phyloP scores from a whole-genome alignment of 352 stramenopile genomes.

The Phytopythium montanum region DNA sequence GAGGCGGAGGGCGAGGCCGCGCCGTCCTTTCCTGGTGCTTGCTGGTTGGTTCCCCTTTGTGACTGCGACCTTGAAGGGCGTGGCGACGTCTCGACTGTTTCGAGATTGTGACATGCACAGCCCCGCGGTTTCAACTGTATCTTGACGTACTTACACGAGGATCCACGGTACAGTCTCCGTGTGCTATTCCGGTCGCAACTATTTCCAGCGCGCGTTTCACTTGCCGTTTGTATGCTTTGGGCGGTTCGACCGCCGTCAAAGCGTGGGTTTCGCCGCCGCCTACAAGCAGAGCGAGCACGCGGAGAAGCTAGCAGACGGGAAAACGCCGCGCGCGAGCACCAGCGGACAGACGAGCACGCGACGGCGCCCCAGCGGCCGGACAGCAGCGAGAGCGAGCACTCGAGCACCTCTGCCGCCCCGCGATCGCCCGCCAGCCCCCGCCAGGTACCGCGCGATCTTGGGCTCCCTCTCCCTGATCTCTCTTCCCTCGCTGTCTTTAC shows the following conservation, averaged over 20 bases:
- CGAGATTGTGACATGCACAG: neutral
- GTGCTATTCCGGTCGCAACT: neutral
- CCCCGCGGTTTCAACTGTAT: neutral
- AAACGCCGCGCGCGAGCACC: conserved; percentile 7
- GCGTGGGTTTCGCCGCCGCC: conserved; percentile 4
- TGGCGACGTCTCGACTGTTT: too few species aligned
- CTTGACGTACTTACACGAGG: neutral
- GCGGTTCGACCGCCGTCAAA: neutral
- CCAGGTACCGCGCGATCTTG: neutral
- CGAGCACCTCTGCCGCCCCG: neutral
- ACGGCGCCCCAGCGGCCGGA: neutral
- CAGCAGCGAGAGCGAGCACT: too few species aligned
- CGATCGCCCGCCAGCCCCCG: neutral
- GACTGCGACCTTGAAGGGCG: conserved; percentile 1
- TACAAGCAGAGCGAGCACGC: neutral
- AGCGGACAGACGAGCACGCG: neutral
- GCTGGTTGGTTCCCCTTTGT: neutral
- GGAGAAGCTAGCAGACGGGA: conserved; percentile 4
- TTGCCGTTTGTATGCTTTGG: neutral
- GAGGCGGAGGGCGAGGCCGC: neutral
- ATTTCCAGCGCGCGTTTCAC: neutral
- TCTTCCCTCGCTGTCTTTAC: neutral
- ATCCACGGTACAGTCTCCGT: neutral
- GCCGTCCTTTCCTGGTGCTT: neutral
- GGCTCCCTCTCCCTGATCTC: neutral